Evolutionary conservation across 306 rosid genomes (phyloP), one percentile per base, ranked within the genome.

Genomic region (Mimosa bimucronata): DNA sequence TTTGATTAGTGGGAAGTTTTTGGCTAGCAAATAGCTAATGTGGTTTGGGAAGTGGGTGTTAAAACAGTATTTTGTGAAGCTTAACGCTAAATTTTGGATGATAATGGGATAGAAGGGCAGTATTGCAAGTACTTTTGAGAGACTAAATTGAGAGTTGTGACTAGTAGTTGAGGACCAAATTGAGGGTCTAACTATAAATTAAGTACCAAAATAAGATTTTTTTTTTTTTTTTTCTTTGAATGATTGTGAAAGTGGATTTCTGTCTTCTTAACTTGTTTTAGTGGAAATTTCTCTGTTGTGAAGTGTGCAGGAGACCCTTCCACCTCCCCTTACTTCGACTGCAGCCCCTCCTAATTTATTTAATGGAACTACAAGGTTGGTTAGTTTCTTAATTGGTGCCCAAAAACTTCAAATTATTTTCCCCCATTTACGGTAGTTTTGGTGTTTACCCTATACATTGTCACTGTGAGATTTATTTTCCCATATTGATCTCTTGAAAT

Each of bases 341-440:
- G 89, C 98, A 68, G 86, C 88, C n/a, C 92, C 92, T 12, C 97
- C 98, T 79, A 74, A 89, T n/a, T 9, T 94, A 64, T 90, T 94
- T 50, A 90, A 94, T 84, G 98, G 97, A 46, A 85, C 86, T n/a
- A 88, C 97, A 81, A 91, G 97, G 98, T 93, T 82, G 46, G 67
- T 77, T 76, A 55, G 61, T 25, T 79, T 57, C 45, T 21, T 48
- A 6, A 4, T 44, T 30, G 45, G 9, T 25, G 7, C 16, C 25
- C 65, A 23, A 52, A 25, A 40, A 21, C 7, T n/a, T 19, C 16
- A 57, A 13, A 19, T 37, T n/a, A 13, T 50, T 67, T 5, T 21
- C n/a, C 14, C 1, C 11, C 25, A 23, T 25, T 58, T 23, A 58
- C 31, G 4, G 16, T 18, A 26, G 34, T 26, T 55, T 4, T 23